These are phyloP conservation scores for Coniophora puteana DNA, from an alignment of 1,284 basidiomycete genomes.

Conservation along the genomic window DNA sequence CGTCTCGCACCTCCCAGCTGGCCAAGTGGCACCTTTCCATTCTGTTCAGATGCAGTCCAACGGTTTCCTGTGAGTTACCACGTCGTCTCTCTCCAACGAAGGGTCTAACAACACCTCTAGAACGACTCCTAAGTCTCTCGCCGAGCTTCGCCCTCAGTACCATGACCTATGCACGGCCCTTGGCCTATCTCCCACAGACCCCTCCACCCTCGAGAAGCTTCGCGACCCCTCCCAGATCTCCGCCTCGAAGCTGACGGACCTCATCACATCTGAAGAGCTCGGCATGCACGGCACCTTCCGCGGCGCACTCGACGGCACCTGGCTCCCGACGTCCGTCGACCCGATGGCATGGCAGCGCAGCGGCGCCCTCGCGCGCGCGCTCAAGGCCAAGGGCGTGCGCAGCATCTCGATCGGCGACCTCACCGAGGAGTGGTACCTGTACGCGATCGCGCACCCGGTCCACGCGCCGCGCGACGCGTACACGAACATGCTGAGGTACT, in stretches of 20 bases:
- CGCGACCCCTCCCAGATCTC: slow-evolving; percentile 46
- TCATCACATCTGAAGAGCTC: slow-evolving; percentile 53
- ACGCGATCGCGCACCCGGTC: slow-evolving; percentile 64
- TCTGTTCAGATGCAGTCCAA: slow-evolving; percentile 71
- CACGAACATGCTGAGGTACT: slow-evolving; percentile 61
- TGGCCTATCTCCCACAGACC: slow-evolving; percentile 46
- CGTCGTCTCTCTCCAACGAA: slow-evolving; percentile 1
- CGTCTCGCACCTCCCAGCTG: slow-evolving; percentile 59
- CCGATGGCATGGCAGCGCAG: slow-evolving; percentile 68
- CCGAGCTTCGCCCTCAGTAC: slow-evolving; percentile 59
- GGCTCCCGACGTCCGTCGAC: slow-evolving; percentile 49
- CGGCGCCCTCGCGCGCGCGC: slow-evolving; percentile 50
- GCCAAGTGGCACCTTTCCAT: slow-evolving; percentile 56
- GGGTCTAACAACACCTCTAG: no score
- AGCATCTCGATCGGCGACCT: slow-evolving; percentile 66
- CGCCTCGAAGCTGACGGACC: slow-evolving; percentile 44
- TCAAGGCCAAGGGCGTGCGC: slow-evolving; percentile 55
- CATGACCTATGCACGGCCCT: slow-evolving; percentile 54
- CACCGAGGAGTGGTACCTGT: slow-evolving; percentile 75
- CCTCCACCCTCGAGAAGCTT: slow-evolving; percentile 45
- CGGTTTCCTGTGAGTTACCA: slow-evolving; percentile 53
- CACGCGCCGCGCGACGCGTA: slow-evolving; percentile 42
- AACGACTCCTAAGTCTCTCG: slow-evolving; percentile 51
- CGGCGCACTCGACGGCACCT: slow-evolving; percentile 53
- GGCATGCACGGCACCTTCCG: slow-evolving; percentile 64